These are phyloP conservation scores for Tricladium varicosporioides DNA, from an alignment of 2,329 filamentous ascomycete species.

Conservation along the genomic window DNA sequence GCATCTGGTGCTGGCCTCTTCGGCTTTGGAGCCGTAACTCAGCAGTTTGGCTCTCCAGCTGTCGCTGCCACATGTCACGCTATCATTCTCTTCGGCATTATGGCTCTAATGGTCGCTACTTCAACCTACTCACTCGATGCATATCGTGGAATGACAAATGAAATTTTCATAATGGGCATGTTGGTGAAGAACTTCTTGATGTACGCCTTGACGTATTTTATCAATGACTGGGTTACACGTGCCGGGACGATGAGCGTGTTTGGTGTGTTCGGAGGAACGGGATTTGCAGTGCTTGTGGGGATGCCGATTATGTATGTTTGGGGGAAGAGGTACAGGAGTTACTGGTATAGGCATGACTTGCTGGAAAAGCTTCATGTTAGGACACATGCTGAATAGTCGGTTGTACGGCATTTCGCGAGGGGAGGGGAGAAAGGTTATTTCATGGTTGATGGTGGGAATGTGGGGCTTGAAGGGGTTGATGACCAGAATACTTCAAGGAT, in stretches of 20 bases:
- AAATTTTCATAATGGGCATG: not conserved
- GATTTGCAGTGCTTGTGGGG: not conserved
- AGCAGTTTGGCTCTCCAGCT: conserved; percentile 26
- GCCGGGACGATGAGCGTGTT: not conserved
- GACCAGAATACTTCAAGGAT: too few relatives aligned
- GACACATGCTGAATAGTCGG: not conserved
- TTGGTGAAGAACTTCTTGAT: not conserved
- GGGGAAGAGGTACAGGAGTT: not conserved
- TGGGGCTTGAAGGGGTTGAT: too few relatives aligned
- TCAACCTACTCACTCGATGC: conserved; percentile 40
- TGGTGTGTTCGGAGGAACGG: not conserved
- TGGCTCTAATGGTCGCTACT: conserved; percentile 32
- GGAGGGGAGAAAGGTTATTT: too few relatives aligned
- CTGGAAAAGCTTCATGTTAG: not conserved
- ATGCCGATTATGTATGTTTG: not conserved
- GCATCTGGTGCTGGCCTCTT: conserved; percentile 38
- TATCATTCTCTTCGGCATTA: conserved; percentile 25
- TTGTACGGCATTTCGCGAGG: too few relatives aligned
- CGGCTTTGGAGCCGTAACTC: conserved; percentile 37
- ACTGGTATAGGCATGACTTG: not conserved
- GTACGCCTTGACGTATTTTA: not conserved
- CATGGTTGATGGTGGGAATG: too few relatives aligned
- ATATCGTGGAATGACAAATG: conserved; percentile 28
- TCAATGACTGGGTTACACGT: not conserved
- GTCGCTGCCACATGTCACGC: conserved; percentile 35